A percentile compares a stretch with the other conserved stretches of the same genome.
These are phyloP conservation scores for Ashbya aceris DNA, from an alignment of 1,139 yeast species.

Conservation along the genomic window DNA sequence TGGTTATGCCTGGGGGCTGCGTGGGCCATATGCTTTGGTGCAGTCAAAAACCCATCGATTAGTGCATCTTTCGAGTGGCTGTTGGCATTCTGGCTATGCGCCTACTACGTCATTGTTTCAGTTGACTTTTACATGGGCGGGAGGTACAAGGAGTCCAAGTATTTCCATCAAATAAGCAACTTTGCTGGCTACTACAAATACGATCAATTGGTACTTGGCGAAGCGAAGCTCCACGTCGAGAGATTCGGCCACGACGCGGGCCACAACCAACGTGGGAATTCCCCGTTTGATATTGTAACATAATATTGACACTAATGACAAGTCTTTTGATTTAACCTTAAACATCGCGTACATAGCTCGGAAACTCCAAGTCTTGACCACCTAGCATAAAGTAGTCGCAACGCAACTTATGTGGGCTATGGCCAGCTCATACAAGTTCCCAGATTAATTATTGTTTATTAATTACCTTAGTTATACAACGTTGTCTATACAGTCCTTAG, in stretches of 20 bases:
- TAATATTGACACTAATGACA: too few relatives aligned
- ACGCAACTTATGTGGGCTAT: too few relatives aligned
- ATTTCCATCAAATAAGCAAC: conserved; percentile 24
- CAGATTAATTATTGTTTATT: too few relatives aligned
- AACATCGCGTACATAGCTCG: too few relatives aligned
- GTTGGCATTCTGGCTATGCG: conserved; percentile 73
- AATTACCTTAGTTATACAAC: too few relatives aligned
- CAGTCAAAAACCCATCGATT: conserved; percentile 34
- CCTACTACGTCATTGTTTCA: conserved; percentile 54
- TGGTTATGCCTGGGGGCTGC: conserved; percentile 67
- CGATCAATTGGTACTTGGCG: conserved; percentile 14
- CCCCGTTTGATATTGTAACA: too few relatives aligned
- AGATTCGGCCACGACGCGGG: not conserved
- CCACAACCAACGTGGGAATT: too few relatives aligned
- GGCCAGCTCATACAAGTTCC: too few relatives aligned
- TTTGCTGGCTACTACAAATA: conserved; percentile 25
- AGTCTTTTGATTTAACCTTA: too few relatives aligned
- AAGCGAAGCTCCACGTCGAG: not conserved
- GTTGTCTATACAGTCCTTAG: too few relatives aligned
- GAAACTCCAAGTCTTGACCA: too few relatives aligned
- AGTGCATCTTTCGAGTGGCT: conserved; percentile 72
- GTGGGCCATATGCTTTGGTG: conserved; percentile 64
- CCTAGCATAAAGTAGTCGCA: too few relatives aligned
- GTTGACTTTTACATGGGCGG: conserved; percentile 64
- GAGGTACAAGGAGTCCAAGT: conserved; percentile 23